Percentiles rank a stretch among this genome's conserved stretches.
Evolutionary conservation across 768 basidiomycete species (phyloP).

Genomic region (Russula compacta): DNA sequence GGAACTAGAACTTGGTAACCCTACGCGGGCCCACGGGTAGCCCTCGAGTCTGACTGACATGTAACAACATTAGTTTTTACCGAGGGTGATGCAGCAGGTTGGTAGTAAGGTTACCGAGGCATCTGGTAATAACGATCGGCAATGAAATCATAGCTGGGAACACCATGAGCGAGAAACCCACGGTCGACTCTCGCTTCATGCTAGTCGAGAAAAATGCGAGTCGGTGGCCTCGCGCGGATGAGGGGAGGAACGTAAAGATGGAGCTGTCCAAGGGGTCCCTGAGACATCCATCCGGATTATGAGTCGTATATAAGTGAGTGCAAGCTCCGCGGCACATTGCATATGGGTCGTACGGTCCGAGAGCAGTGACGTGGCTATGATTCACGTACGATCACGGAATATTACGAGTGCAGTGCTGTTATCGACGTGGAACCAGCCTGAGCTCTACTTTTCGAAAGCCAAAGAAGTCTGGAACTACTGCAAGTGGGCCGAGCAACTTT

Average conservation of each 20-base stretch:
- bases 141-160: conserved; percentile 24
- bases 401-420: too few relatives aligned
- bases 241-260: neutral
- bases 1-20: conserved; percentile 2
- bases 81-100: too few relatives aligned
- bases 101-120: neutral
- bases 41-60: too few relatives aligned
- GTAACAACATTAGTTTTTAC: too few relatives aligned
- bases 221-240: neutral
- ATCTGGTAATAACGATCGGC: conserved; percentile 23
- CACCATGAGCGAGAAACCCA: conserved; percentile 20
- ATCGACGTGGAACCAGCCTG: too few relatives aligned
- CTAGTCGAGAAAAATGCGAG: neutral
- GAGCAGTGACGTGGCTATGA: neutral
- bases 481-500: neutral
- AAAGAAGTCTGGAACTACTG: too few relatives aligned
- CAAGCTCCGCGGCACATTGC: neutral
- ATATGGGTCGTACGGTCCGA: neutral
- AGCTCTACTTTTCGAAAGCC: too few relatives aligned
- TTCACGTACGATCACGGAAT: neutral
- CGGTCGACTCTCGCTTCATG: conserved; percentile 16
- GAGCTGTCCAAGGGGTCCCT: neutral
- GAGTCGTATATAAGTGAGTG: neutral
- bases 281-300: neutral
- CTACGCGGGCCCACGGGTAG: conserved; percentile 20